A percentile compares a stretch with the other conserved stretches of the same genome.
These are phyloP conservation scores for Calonectria leucothoes DNA, from an alignment of 2,329 filamentous ascomycete genomes.

Conservation along the genomic window DNA sequence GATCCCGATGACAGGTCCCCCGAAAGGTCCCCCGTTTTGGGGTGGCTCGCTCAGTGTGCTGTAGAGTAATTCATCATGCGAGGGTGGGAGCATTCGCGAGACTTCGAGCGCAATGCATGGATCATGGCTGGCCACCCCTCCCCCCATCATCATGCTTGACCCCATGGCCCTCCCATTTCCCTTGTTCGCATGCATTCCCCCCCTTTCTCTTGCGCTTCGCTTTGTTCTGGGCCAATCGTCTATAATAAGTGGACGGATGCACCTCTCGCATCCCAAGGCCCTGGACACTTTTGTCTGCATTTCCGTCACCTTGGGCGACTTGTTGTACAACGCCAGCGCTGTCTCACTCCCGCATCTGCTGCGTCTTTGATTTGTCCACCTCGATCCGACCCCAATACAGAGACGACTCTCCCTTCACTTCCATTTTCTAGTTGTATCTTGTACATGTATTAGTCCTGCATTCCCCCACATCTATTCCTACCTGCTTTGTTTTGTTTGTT, in stretches of 20 bases:
- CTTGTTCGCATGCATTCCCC: constrained; percentile 3
- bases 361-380: constrained; percentile 13
- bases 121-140: constrained; percentile 12
- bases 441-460: constrained; percentile 14
- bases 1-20: not conserved
- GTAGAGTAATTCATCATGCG: constrained; percentile 13
- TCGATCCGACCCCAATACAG: constrained; percentile 20
- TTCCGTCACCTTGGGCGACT: not conserved
- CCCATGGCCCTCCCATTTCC: constrained; percentile 8
- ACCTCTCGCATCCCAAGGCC: not conserved
- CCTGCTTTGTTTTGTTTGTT: not conserved
- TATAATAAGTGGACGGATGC: constrained; percentile 20
- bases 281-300: not conserved
- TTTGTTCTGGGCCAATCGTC: constrained; percentile 5
- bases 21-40: too few relatives aligned
- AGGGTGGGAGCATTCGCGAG: constrained; percentile 13
- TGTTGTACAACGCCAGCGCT: constrained; percentile 10
- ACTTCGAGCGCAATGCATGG: constrained; percentile 14
- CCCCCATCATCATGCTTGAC: constrained; percentile 1
- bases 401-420: constrained; percentile 7
- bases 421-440: constrained; percentile 7
- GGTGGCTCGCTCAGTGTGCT: too few relatives aligned
- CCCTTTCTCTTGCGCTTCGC: not conserved
- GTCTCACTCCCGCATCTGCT: constrained; percentile 12
- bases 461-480: constrained; percentile 11